Conservation (phyloP, 129 eudicot genomes). For the Smallanthus sonchifolius region DNA sequence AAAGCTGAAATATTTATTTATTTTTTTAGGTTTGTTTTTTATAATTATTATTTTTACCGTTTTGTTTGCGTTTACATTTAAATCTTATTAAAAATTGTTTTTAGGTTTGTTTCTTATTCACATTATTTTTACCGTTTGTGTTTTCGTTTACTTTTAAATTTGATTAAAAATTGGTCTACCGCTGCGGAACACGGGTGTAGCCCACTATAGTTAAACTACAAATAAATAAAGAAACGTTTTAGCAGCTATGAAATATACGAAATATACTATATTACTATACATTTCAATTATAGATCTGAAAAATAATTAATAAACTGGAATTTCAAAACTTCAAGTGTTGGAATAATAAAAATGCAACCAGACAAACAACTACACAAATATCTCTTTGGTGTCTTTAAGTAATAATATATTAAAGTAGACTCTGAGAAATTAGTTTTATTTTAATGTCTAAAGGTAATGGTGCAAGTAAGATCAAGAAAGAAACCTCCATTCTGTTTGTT, state of each 20-base stretch:
- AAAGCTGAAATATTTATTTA: no score
- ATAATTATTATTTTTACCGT: no score
- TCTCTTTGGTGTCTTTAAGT: constrained; percentile 13
- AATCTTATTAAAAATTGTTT: no score
- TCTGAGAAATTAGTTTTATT: constrained; percentile 2
- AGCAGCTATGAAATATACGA: background rate
- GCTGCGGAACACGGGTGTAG: no score
- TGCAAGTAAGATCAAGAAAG: constrained; percentile 36
- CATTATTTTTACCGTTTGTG: no score
- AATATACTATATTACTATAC: background rate
- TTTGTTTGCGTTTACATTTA: no score
- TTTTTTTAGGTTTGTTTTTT: no score
- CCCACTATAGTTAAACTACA: background rate
- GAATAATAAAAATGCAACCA: constrained; percentile 11
- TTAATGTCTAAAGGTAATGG: constrained; percentile 23
- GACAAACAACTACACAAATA: constrained; percentile 28
- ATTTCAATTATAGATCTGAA: background rate
- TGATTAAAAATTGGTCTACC: no score
- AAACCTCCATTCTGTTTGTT: constrained; percentile 31
- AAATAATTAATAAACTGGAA: background rate
- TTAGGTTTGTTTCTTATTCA: no score
- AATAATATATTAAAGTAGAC: constrained; percentile 13
- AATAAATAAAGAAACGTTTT: background rate
- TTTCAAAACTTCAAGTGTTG: background rate
- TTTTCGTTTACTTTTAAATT: no score